A percentile compares a stretch with the other conserved stretches of the same genome.
Conservation (phyloP, 306 rosid species). For the Vigna nakashimae region DNA sequence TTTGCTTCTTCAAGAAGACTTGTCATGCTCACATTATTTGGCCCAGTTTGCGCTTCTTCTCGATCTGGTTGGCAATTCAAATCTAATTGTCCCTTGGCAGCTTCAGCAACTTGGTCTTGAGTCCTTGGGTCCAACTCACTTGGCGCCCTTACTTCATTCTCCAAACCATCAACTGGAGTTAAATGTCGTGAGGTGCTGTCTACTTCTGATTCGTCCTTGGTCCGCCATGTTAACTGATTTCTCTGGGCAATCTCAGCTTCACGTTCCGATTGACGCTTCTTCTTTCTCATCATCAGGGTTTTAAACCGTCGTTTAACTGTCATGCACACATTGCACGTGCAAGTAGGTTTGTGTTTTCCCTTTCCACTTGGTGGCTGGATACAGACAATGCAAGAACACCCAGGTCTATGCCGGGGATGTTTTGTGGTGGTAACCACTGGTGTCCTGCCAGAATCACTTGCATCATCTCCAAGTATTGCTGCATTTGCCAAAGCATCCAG, state of each 20-base stretch:
- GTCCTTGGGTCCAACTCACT: constrained; percentile 69
- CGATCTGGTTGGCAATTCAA: constrained; percentile 81
- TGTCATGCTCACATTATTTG: constrained; percentile 72
- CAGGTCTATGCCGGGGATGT: constrained; percentile 98
- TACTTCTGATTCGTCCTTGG: constrained; percentile 81
- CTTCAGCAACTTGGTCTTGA: constrained; percentile 67
- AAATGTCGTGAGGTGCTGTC: constrained; percentile 71
- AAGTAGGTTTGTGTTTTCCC: constrained; percentile 98
- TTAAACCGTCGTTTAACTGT: constrained; percentile 96
- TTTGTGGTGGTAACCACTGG: constrained; percentile 88
- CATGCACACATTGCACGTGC: constrained; percentile 94
- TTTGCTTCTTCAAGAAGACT: constrained; percentile 84
- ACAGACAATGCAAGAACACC: constrained; percentile 99
- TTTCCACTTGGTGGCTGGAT: constrained; percentile 99
- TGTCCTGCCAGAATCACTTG: constrained; percentile 63
- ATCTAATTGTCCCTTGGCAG: constrained; percentile 76
- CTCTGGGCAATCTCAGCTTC: constrained; percentile 96
- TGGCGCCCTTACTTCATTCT: constrained; percentile 66
- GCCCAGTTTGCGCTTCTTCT: constrained; percentile 61
- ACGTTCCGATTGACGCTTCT: constrained; percentile 95
- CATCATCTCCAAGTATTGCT: constrained; percentile 80
- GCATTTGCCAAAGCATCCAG: constrained; percentile 96
- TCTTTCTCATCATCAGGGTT: constrained; percentile 95
- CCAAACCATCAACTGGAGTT: constrained; percentile 68
- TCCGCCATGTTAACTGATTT: constrained; percentile 65